Evolutionary conservation across 2,329 filamentous ascomycete species (phyloP).

Genomic region (Acarospora socialis): DNA sequence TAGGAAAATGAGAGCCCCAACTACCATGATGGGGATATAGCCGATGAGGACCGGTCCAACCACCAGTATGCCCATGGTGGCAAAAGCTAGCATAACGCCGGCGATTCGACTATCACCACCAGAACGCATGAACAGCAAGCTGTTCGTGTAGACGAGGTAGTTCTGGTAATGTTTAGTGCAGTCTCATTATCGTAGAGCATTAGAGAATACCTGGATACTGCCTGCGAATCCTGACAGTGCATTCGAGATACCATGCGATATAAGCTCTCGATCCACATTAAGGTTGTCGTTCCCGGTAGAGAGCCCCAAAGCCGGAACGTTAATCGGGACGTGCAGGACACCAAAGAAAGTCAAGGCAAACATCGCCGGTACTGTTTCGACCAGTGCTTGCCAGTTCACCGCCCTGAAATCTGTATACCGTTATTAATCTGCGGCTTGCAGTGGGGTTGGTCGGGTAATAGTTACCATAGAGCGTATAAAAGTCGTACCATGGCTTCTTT

Average conservation of each 20-base stretch:
- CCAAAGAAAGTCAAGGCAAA: constrained; percentile 95
- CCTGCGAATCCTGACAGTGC: constrained; percentile 72
- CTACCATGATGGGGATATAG: constrained; percentile 92
- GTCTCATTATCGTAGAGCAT: too few species aligned
- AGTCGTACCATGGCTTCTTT: constrained; percentile 90
- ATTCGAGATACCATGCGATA: constrained; percentile 87
- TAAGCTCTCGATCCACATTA: constrained; percentile 78
- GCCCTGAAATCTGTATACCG: constrained; percentile 52
- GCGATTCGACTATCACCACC: constrained; percentile 78
- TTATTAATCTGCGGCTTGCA: constrained; percentile 6
- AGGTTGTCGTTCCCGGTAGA: constrained; percentile 86
- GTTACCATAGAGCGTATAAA: constrained; percentile 88
- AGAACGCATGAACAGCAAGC: constrained; percentile 87
- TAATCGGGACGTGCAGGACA: constrained; percentile 92
- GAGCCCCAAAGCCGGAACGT: constrained; percentile 83
- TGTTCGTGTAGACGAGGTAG: constrained; percentile 95
- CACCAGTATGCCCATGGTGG: constrained; percentile 70
- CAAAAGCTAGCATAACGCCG: constrained; percentile 66
- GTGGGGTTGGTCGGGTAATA: constrained; percentile 9
- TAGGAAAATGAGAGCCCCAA: constrained; percentile 86
- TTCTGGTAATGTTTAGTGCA: constrained; percentile 52
- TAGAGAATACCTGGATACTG: constrained; percentile 68
- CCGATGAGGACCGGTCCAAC: constrained; percentile 80
- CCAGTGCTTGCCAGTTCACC: constrained; percentile 70
- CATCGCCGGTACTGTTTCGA: constrained; percentile 84